phyloP scores from a whole-genome alignment of 768 basidiomycete genomes.

The Pisolithus orientalis region DNA sequence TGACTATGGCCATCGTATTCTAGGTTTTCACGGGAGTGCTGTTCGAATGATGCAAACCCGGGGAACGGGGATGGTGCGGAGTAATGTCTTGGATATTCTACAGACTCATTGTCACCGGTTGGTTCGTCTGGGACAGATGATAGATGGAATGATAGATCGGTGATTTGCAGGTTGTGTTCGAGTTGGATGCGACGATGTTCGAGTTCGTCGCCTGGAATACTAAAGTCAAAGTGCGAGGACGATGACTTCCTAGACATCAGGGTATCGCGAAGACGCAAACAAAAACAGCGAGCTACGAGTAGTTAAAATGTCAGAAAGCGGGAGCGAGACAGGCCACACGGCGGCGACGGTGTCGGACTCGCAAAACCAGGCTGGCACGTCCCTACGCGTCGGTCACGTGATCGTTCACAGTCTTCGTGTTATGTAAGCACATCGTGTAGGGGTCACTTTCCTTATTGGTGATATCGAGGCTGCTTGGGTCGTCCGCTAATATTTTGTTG shows the following conservation, averaged over 20 bases:
- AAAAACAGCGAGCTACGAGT: slow-evolving; percentile 2
- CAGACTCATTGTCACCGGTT: slow-evolving; percentile 38
- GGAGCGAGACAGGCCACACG: slow-evolving; percentile 4
- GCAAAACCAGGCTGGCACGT: slow-evolving; percentile 17
- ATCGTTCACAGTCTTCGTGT: slow-evolving; percentile 9
- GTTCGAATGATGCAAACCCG: slow-evolving; percentile 58
- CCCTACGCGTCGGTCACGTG: slow-evolving; percentile 26
- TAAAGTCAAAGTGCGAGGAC: slow-evolving; percentile 33
- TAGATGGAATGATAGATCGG: slow-evolving; percentile 65
- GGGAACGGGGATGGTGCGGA: slow-evolving; percentile 51
- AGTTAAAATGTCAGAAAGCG: background rate
- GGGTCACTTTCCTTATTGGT: no score
- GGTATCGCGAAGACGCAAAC: slow-evolving; percentile 4
- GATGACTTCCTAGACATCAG: slow-evolving; percentile 20
- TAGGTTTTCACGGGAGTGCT: slow-evolving; percentile 48
- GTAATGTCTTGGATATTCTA: slow-evolving; percentile 72
- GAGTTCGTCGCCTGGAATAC: slow-evolving; percentile 67
- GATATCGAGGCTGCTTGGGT: no score
- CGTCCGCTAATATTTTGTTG: background rate
- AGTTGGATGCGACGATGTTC: slow-evolving; percentile 74
- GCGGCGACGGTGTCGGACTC: background rate
- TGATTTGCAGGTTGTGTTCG: slow-evolving; percentile 70
- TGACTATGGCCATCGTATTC: slow-evolving; percentile 47
- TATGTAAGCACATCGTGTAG: background rate
- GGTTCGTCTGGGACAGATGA: slow-evolving; percentile 44